Percentiles rank a stretch among this genome's conserved stretches.
Conservation (phyloP, 441 rosid species). For the Populus tomentosa region DNA sequence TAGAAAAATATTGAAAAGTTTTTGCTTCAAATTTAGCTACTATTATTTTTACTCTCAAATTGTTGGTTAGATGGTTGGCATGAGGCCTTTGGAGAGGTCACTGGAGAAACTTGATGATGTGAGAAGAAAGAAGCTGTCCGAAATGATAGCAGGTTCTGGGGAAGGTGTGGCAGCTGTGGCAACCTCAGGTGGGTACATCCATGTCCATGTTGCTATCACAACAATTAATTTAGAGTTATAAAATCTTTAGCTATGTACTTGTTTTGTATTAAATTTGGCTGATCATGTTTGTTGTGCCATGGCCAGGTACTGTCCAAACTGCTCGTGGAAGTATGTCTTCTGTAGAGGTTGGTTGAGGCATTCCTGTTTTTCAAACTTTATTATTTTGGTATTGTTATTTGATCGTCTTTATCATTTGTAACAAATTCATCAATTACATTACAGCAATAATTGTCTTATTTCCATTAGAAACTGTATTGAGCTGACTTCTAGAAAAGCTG, state of each 20-base stretch:
- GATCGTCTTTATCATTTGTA: constrained; percentile 1
- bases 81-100: constrained; percentile 98
- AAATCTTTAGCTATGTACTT: neutral
- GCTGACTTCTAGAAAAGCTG: neutral
- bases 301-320: constrained; percentile 54
- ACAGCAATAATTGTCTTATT: neutral
- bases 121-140: constrained; percentile 92
- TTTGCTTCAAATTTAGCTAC: neutral
- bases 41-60: neutral
- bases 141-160: constrained; percentile 89
- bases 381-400: neutral
- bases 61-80: constrained; percentile 71
- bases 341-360: constrained; percentile 72
- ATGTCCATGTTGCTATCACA: constrained; percentile 4
- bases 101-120: constrained; percentile 99
- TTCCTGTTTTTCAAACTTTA: constrained; percentile 11
- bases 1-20: neutral
- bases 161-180: constrained; percentile 47
- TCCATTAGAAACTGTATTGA: neutral
- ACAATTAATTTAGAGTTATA: constrained; percentile 1
- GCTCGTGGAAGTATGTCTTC: constrained; percentile 47
- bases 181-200: constrained; percentile 51
- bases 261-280: constrained; percentile 3
- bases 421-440: neutral
- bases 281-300: constrained; percentile 20